Conservation (phyloP, 2,329 filamentous ascomycete genomes). For the Botrytis porri region DNA sequence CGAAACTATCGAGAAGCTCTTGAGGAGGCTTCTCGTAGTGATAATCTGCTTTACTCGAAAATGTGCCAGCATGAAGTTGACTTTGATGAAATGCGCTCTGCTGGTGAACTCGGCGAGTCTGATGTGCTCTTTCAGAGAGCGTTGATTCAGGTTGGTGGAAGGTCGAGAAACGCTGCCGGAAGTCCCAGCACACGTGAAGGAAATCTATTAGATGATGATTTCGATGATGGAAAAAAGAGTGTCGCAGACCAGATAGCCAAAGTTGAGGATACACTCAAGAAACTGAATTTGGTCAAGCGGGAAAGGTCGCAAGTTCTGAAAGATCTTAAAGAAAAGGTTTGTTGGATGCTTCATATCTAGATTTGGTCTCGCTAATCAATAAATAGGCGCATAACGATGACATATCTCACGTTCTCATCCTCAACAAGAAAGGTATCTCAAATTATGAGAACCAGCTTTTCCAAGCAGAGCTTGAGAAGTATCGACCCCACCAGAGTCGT, state of each 20-base stretch:
- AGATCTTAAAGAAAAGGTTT: conserved; percentile 94
- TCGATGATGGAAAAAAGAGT: conserved; percentile 74
- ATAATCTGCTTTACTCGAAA: conserved; percentile 77
- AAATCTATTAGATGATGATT: conserved; percentile 87
- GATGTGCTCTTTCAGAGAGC: conserved; percentile 87
- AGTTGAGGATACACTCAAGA: conserved; percentile 88
- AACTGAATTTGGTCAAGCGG: conserved; percentile 85
- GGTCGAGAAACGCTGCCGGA: conserved; percentile 53
- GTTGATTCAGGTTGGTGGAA: conserved; percentile 70
- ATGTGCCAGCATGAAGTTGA: conserved; percentile 82
- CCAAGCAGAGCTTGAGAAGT: conserved; percentile 96
- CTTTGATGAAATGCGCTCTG: conserved; percentile 92
- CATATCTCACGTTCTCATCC: conserved; percentile 92
- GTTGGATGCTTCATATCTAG: conserved; percentile 27
- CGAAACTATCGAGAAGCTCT: conserved; percentile 84
- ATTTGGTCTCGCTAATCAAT: conserved; percentile 21
- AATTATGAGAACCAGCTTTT: conserved; percentile 92
- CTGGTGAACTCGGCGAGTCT: conserved; percentile 80
- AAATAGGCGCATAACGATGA: conserved; percentile 87
- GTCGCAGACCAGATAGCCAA: conserved; percentile 85
- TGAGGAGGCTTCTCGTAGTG: conserved; percentile 84
- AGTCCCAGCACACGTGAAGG: conserved; percentile 62
- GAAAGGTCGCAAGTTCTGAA: conserved; percentile 91
- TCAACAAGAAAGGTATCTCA: conserved; percentile 95
- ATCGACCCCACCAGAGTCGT: conserved; percentile 85